Evolutionary conservation across 169 alveolate genomes (phyloP).

Genomic region (Eimeria praecox): DNA sequence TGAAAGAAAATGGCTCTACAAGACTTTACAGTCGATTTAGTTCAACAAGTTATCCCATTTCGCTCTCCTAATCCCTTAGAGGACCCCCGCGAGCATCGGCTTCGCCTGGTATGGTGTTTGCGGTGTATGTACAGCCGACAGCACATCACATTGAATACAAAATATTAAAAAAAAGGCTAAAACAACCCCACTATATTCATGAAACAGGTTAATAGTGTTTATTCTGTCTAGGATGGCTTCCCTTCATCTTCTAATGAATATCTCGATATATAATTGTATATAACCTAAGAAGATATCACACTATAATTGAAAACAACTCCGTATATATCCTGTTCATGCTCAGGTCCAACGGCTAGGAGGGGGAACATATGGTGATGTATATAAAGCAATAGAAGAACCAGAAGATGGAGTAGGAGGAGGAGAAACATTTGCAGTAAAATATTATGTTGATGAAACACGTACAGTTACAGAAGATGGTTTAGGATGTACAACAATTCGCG

Average conservation of each 20-base stretch:
- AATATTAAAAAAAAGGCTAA: no score
- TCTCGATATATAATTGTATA: no score
- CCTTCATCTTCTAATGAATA: no score
- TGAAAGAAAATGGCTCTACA: slow-evolving; percentile 66
- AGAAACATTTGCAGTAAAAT: slow-evolving; percentile 90
- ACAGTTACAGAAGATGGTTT: slow-evolving; percentile 93
- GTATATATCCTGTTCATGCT: no score
- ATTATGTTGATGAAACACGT: slow-evolving; percentile 91
- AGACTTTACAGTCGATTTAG: slow-evolving; percentile 72
- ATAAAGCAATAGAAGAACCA: slow-evolving; percentile 88
- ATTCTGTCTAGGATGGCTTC: no score
- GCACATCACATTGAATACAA: no score
- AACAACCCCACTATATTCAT: no score
- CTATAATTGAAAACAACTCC: no score
- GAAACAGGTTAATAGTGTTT: no score
- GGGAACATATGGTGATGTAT: slow-evolving; percentile 96
- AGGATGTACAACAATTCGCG: slow-evolving; percentile 93
- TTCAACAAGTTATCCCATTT: slow-evolving; percentile 79
- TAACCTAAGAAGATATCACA: no score
- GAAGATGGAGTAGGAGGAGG: slow-evolving; percentile 67
- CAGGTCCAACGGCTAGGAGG: slow-evolving; percentile 90
- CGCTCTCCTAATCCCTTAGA: slow-evolving; percentile 73
- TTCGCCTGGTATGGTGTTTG: slow-evolving; percentile 79
- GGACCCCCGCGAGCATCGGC: slow-evolving; percentile 68
- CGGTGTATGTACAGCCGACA: neutral